A percentile compares a stretch with the other conserved stretches of the same genome.
phyloP scores from a whole-genome alignment of 805 yeast genomes.

The Candida krabiensis region DNA sequence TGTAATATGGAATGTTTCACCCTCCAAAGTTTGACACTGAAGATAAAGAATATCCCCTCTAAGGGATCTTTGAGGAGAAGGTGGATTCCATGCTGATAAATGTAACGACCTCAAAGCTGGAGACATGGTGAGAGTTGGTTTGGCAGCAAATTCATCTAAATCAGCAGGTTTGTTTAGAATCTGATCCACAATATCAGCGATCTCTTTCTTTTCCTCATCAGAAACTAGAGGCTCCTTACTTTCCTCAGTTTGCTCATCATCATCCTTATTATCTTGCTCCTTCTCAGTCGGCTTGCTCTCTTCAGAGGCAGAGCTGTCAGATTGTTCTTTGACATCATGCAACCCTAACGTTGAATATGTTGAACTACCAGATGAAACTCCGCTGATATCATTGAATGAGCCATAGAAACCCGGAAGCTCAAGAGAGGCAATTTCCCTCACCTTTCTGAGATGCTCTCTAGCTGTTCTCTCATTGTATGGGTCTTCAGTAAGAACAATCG shows the following conservation, averaged over 20 bases:
- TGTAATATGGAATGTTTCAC: conserved; percentile 75
- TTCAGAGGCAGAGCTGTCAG: conserved; percentile 2
- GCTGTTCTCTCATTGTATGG: conserved; percentile 63
- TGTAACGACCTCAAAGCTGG: conserved; percentile 57
- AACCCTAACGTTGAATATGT: conserved; percentile 44
- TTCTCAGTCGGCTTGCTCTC: conserved; percentile 18
- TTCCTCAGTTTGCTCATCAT: conserved; percentile 19
- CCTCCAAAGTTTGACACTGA: conserved; percentile 74
- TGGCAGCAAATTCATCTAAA: conserved; percentile 28
- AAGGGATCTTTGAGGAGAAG: conserved; percentile 57
- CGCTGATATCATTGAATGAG: conserved; percentile 37
- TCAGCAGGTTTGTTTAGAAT: conserved; percentile 13
- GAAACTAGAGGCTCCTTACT: conserved; percentile 22
- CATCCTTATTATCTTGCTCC: conserved; percentile 14
- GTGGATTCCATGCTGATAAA: conserved; percentile 85
- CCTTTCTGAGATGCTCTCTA: conserved; percentile 58
- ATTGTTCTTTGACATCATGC: conserved; percentile 26
- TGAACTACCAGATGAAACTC: conserved; percentile 50
- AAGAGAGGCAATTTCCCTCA: conserved; percentile 61
- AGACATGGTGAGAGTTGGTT: conserved; percentile 32
- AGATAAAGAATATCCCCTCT: conserved; percentile 83
- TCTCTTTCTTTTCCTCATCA: conserved; percentile 33
- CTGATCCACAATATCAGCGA: conserved; percentile 20
- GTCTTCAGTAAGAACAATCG: conserved; percentile 48
- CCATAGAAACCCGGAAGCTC: conserved; percentile 46